Conservation (phyloP, 441 rosid species). For the Gossypium gossypioides region DNA sequence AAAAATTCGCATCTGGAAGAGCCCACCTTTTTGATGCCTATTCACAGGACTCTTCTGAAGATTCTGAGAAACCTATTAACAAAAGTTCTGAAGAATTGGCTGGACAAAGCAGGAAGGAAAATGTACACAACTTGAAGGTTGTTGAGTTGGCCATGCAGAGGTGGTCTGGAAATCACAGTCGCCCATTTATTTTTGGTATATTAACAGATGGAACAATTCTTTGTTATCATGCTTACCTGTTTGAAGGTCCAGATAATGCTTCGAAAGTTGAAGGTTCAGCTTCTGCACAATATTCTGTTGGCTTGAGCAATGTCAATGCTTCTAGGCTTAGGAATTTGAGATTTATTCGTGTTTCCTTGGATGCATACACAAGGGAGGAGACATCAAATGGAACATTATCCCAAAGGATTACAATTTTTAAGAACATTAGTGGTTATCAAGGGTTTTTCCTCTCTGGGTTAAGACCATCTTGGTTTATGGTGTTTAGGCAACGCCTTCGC, state of each 20-base stretch:
- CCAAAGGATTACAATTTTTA: conserved; percentile 76
- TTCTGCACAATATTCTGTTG: conserved; percentile 37
- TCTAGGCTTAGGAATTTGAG: conserved; percentile 85
- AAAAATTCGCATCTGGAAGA: conserved; percentile 78
- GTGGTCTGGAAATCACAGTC: conserved; percentile 81
- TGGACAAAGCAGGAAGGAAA: conserved; percentile 60
- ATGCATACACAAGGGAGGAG: conserved; percentile 76
- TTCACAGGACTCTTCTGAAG: conserved; percentile 35
- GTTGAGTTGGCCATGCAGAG: conserved; percentile 91
- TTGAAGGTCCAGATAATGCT: conserved; percentile 63
- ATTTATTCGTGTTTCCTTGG: conserved; percentile 62
- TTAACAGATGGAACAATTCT: conserved; percentile 89
- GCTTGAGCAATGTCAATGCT: conserved; percentile 34
- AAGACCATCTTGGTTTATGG: conserved; percentile 96
- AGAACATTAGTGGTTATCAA: conserved; percentile 73
- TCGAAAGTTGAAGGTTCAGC: conserved; percentile 46
- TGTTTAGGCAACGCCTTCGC: conserved; percentile 81
- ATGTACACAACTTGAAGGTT: conserved; percentile 48
- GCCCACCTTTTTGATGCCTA: conserved; percentile 59
- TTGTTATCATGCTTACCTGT: conserved; percentile 85
- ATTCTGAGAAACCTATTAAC: conserved; percentile 30
- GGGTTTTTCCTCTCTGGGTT: conserved; percentile 92
- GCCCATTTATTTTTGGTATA: conserved; percentile 83
- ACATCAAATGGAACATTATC: conserved; percentile 37
- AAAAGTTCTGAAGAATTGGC: conserved; percentile 39